Percentiles rank a stretch among this genome's conserved stretches.
phyloP scores from a whole-genome alignment of 192 early-diverging fungal genomes.

The Radiomyces spectabilis region DNA sequence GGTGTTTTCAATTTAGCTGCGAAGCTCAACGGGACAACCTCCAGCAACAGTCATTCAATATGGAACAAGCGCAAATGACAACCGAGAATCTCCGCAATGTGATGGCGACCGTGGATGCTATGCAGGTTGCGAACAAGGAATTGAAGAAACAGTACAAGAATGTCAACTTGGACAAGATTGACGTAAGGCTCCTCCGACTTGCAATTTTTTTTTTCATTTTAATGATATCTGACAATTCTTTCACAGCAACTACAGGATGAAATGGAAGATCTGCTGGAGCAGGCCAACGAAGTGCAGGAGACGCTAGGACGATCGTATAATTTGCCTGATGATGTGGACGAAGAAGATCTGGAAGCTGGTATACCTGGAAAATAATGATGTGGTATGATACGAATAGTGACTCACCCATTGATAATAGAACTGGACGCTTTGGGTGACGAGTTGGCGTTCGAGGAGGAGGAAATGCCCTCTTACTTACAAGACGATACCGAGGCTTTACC shows the following conservation, averaged over 20 bases:
- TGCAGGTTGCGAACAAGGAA: constrained; percentile 91
- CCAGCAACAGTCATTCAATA: constrained; percentile 96
- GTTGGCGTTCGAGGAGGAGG: constrained; percentile 69
- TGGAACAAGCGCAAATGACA: constrained; percentile 91
- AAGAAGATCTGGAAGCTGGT: constrained; percentile 95
- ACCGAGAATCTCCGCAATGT: constrained; percentile 97
- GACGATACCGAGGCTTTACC: constrained; percentile 52
- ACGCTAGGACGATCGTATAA: constrained; percentile 86
- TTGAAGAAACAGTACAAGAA: constrained; percentile 96
- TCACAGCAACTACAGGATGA: constrained; percentile 93
- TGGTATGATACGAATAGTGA: no score
- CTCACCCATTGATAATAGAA: constrained; percentile 46
- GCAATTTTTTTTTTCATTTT: neutral
- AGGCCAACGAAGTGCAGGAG: constrained; percentile 97
- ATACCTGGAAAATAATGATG: no score
- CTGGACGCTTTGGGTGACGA: constrained; percentile 96
- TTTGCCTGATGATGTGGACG: constrained; percentile 92
- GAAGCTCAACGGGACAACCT: constrained; percentile 92
- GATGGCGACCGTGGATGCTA: constrained; percentile 92
- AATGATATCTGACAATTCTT: no score
- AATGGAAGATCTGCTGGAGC: constrained; percentile 95
- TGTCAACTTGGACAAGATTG: constrained; percentile 91
- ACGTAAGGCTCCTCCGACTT: no score
- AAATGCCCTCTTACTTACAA: constrained; percentile 78
- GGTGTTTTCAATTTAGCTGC: constrained; percentile 43